phyloP scores from a whole-genome alignment of 2,329 filamentous ascomycete species.

The Penicillium sp. region DNA sequence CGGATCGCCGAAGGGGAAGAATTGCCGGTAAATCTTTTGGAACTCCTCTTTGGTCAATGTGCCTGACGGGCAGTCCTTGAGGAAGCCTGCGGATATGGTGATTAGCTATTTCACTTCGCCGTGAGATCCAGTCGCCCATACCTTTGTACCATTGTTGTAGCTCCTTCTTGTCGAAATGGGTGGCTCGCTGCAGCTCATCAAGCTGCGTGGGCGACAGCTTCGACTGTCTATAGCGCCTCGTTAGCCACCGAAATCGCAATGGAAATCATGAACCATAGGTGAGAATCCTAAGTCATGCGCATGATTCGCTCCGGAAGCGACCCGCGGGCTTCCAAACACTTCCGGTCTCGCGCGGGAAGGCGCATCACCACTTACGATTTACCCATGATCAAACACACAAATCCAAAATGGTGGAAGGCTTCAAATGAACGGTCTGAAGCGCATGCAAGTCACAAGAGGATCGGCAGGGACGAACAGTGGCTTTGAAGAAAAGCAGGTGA shows the following conservation, averaged over 20 bases:
- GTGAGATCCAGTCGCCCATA: conserved; percentile 40
- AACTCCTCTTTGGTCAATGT: conserved; percentile 98
- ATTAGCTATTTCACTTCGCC: conserved; percentile 13
- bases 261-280: not conserved
- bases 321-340: not conserved
- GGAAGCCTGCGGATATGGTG: conserved; percentile 67
- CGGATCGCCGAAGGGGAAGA: conserved; percentile 98
- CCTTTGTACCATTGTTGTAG: conserved; percentile 99
- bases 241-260: not conserved
- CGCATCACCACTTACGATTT: conserved; percentile 36
- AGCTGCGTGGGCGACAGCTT: conserved; percentile 98
- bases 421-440: conserved; percentile 1
- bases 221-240: conserved; percentile 69
- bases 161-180: conserved; percentile 99
- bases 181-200: conserved; percentile 90
- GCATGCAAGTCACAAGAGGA: conserved; percentile 7
- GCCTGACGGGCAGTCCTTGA: conserved; percentile 96
- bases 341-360: not conserved
- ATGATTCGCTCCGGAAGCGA: not conserved
- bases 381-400: conserved; percentile 31
- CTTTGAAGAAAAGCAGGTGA: conserved; percentile 7
- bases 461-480: conserved; percentile 5
- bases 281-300: not conserved
- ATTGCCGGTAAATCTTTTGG: conserved; percentile 99
- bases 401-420: not conserved